These are phyloP conservation scores for Trichoderma brevicompactum DNA, from an alignment of 2,329 filamentous ascomycete species.

Conservation along the genomic window DNA sequence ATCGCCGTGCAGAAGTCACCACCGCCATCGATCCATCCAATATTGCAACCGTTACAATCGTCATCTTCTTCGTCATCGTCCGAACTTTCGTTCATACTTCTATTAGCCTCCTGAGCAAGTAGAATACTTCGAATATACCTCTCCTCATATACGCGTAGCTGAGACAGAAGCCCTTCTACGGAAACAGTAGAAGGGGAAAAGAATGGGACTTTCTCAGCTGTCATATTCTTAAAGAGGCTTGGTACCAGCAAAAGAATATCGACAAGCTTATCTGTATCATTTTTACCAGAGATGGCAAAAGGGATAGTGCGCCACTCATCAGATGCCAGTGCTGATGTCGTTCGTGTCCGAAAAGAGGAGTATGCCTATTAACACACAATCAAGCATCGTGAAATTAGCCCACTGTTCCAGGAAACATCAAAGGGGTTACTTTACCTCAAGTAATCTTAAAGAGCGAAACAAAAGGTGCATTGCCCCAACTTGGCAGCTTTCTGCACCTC, in stretches of 20 bases:
- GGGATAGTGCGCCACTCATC: constrained; percentile 15
- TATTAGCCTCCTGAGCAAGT: background rate
- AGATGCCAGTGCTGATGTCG: background rate
- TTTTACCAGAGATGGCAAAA: constrained; percentile 7
- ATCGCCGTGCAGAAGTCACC: constrained; percentile 15
- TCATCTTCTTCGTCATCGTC: background rate
- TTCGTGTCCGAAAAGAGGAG: background rate
- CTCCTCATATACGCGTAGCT: background rate
- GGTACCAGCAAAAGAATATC: constrained; percentile 2
- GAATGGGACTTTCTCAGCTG: background rate
- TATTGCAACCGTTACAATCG: background rate
- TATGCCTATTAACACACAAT: background rate
- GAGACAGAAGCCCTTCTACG: background rate
- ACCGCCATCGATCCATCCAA: background rate
- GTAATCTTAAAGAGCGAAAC: constrained; percentile 12
- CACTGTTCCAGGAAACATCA: background rate
- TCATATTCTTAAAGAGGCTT: background rate
- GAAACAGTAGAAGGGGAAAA: background rate
- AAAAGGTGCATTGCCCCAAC: background rate
- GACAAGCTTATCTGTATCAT: constrained; percentile 3
- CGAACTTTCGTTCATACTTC: background rate
- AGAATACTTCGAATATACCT: background rate
- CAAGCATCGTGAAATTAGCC: background rate
- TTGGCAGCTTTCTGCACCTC: constrained; percentile 8
- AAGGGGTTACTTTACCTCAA: background rate